phyloP scores from a whole-genome alignment of 352 stramenopile genomes.

The Phytophthora boehmeriae region DNA sequence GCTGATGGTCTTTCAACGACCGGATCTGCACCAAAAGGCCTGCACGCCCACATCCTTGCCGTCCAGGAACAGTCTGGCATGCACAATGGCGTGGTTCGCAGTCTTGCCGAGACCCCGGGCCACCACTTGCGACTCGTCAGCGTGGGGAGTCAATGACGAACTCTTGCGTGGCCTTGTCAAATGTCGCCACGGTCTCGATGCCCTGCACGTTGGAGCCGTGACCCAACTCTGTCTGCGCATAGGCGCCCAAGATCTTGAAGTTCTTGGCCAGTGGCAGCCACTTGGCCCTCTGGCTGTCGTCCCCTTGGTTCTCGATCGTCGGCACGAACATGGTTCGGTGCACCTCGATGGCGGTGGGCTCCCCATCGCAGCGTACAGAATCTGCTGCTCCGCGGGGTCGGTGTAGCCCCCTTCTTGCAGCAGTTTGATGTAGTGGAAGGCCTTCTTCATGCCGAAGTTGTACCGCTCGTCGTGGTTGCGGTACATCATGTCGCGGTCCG shows the following conservation, averaged over 20 bases:
- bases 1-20: conserved; percentile 15
- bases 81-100: conserved; percentile 19
- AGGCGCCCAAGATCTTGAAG: conserved; percentile 87
- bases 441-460: conserved; percentile 38
- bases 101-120: conserved; percentile 51
- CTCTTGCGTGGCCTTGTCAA: conserved; percentile 84
- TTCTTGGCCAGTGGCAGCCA: conserved; percentile 70
- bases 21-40: conserved; percentile 27
- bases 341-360: conserved; percentile 54
- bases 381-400: conserved; percentile 38
- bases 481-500: conserved; percentile 50
- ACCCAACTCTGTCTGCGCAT: conserved; percentile 96
- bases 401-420: conserved; percentile 36
- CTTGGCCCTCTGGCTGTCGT: conserved; percentile 55
- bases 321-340: conserved; percentile 41
- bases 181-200: conserved; percentile 88
- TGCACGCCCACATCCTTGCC: conserved; percentile 27
- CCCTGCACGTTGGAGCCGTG: conserved; percentile 89
- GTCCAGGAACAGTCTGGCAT: conserved; percentile 19
- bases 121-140: conserved; percentile 96
- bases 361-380: conserved; percentile 48
- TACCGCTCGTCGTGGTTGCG: conserved; percentile 48
- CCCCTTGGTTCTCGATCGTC: conserved; percentile 73
- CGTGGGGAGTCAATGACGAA: conserved; percentile 95
- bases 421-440: conserved; percentile 45